Conservation (phyloP, 257 asterid genomes). For the Primulina eburnea region DNA sequence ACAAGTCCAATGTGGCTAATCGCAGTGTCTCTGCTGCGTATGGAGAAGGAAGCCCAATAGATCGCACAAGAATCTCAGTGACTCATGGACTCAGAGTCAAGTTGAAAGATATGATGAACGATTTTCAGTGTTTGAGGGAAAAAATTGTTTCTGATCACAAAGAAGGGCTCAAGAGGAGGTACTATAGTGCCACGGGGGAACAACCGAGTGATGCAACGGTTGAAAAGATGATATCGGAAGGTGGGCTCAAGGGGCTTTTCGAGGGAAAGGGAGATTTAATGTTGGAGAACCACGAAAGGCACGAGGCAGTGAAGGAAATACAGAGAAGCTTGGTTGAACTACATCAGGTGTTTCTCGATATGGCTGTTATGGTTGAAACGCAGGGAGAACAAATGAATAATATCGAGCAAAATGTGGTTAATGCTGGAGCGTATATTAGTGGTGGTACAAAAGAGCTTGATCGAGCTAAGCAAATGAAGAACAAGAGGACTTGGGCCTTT, state of each 20-base stretch:
- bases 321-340: slow-evolving; percentile 63
- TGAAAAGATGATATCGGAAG: slow-evolving; percentile 47
- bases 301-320: slow-evolving; percentile 66
- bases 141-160: slow-evolving; percentile 51
- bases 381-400: slow-evolving; percentile 75
- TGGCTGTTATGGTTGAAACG: slow-evolving; percentile 81
- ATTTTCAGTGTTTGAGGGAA: slow-evolving; percentile 65
- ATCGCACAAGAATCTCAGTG: slow-evolving; percentile 63
- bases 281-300: slow-evolving; percentile 53
- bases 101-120: slow-evolving; percentile 60
- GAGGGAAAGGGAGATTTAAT: slow-evolving; percentile 41
- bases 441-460: slow-evolving; percentile 57
- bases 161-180: slow-evolving; percentile 51
- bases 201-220: slow-evolving; percentile 53
- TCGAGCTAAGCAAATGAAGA: slow-evolving; percentile 54
- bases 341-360: slow-evolving; percentile 81
- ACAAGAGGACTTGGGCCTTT: slow-evolving; percentile 43
- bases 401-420: slow-evolving; percentile 67
- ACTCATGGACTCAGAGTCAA: slow-evolving; percentile 65
- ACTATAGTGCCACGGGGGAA: slow-evolving; percentile 40
- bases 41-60: slow-evolving; percentile 52
- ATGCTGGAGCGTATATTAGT: slow-evolving; percentile 40
- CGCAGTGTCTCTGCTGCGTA: slow-evolving; percentile 28
- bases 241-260: slow-evolving; percentile 24
- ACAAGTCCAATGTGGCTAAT: slow-evolving; percentile 49